Conservation (phyloP, 495 filamentous ascomycete species). For the Echria macrotheca region DNA sequence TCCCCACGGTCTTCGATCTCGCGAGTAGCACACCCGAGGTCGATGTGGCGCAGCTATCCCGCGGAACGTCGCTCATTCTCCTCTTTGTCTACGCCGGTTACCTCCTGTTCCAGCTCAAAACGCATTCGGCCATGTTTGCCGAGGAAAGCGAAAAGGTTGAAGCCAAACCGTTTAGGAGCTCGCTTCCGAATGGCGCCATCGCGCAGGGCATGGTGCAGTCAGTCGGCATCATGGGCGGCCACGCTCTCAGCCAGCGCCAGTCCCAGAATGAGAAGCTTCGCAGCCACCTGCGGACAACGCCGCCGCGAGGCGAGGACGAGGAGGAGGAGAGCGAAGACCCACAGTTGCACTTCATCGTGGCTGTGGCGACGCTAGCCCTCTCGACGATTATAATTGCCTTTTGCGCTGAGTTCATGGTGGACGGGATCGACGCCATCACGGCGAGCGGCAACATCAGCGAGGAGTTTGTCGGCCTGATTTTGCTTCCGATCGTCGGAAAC, state of each 20-base stretch:
- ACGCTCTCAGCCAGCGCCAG: slow-evolving; percentile 30
- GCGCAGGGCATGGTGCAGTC: slow-evolving; percentile 55
- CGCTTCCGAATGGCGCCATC: slow-evolving; percentile 52
- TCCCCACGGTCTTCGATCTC: slow-evolving; percentile 76
- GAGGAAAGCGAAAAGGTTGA: slow-evolving; percentile 62
- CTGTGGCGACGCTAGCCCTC: slow-evolving; percentile 60
- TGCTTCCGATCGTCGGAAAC: slow-evolving; percentile 86
- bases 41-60: slow-evolving; percentile 55
- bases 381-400: slow-evolving; percentile 78
- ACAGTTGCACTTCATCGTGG: slow-evolving; percentile 62
- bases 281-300: slow-evolving; percentile 10
- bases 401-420: slow-evolving; percentile 88
- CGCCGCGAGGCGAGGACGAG: background rate
- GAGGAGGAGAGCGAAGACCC: slow-evolving; percentile 33
- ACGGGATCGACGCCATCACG: slow-evolving; percentile 68
- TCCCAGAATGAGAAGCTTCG: slow-evolving; percentile 29
- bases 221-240: slow-evolving; percentile 45
- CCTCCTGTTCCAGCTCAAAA: slow-evolving; percentile 76
- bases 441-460: slow-evolving; percentile 50
- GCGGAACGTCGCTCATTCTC: slow-evolving; percentile 68
- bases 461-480: slow-evolving; percentile 79
- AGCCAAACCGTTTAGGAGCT: slow-evolving; percentile 32
- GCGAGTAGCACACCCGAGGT: slow-evolving; percentile 26
- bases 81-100: slow-evolving; percentile 73
- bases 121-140: slow-evolving; percentile 71